Evolutionary conservation across 192 early-diverging fungal species (phyloP).

Genomic region (Geranomyces variabilis): DNA sequence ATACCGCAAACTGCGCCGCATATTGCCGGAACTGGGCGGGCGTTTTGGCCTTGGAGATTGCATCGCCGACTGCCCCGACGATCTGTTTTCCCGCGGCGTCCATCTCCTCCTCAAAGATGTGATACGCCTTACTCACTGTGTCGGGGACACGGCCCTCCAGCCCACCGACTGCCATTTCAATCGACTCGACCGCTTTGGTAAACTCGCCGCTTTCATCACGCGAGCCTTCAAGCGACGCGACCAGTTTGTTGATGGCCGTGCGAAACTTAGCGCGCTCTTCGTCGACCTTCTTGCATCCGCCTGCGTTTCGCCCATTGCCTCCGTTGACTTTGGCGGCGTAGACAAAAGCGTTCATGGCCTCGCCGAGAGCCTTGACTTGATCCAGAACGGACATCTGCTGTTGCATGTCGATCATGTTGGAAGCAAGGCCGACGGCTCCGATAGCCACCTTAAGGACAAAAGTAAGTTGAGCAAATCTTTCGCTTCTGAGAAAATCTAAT

Average conservation of each 20-base stretch:
- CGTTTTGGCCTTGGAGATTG: slow-evolving; percentile 52
- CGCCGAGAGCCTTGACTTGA: slow-evolving; percentile 49
- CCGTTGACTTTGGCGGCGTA: slow-evolving; percentile 41
- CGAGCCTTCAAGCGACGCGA: slow-evolving; percentile 52
- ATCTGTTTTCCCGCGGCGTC: slow-evolving; percentile 45
- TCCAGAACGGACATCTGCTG: slow-evolving; percentile 47
- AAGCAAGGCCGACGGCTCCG: slow-evolving; percentile 47
- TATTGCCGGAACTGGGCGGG: slow-evolving; percentile 38
- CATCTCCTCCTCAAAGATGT: slow-evolving; percentile 36
- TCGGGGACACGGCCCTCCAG: slow-evolving; percentile 38
- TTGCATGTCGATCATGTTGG: slow-evolving; percentile 44
- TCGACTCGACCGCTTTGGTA: slow-evolving; percentile 43
- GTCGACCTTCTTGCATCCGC: slow-evolving; percentile 38
- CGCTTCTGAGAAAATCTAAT: neutral
- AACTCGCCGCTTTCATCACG: slow-evolving; percentile 56
- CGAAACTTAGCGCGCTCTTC: slow-evolving; percentile 34
- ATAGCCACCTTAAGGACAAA: slow-evolving; percentile 34
- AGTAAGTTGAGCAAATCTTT: neutral
- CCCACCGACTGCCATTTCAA: slow-evolving; percentile 31
- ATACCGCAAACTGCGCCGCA: slow-evolving; percentile 26
- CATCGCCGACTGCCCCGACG: slow-evolving; percentile 48
- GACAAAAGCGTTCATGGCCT: slow-evolving; percentile 46
- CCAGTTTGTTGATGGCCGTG: slow-evolving; percentile 41
- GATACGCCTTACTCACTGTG: slow-evolving; percentile 34
- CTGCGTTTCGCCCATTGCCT: slow-evolving; percentile 36